Evolutionary conservation across 306 rosid species (phyloP).

Genomic region (Prinsepia uniflora): DNA sequence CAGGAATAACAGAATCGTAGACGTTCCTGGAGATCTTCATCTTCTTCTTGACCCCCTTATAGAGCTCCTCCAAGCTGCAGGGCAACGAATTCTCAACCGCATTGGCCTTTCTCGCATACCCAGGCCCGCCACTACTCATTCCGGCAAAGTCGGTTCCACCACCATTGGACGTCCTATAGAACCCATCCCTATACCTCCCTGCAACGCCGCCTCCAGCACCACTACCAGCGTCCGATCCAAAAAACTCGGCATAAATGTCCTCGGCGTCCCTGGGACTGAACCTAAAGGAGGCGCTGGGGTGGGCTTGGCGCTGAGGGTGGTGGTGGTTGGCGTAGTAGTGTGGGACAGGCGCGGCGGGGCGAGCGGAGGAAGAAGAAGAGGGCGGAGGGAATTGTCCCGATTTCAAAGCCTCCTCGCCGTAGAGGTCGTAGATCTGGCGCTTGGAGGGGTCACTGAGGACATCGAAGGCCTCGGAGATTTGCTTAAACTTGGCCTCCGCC

Average conservation of each 20-base stretch:
- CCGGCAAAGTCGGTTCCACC: slow-evolving; percentile 17
- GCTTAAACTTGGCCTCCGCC: slow-evolving; percentile 83
- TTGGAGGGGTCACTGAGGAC: slow-evolving; percentile 78
- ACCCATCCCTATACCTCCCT: slow-evolving; percentile 42
- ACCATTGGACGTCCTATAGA: slow-evolving; percentile 48
- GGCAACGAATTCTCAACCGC: slow-evolving; percentile 62
- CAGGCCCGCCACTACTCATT: slow-evolving; percentile 3
- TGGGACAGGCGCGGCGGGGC: slow-evolving; percentile 24
- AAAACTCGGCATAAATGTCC: slow-evolving; percentile 73
- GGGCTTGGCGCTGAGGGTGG: slow-evolving; percentile 33
- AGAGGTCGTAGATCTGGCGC: slow-evolving; percentile 96
- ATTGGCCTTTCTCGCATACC: slow-evolving; percentile 45
- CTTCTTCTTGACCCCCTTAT: slow-evolving; percentile 70
- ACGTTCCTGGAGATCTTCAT: slow-evolving; percentile 82
- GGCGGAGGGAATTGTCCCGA: slow-evolving; percentile 78
- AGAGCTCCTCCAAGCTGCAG: slow-evolving; percentile 87
- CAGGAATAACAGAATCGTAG: slow-evolving; percentile 53
- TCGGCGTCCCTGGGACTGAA: slow-evolving; percentile 67
- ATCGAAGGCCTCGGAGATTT: slow-evolving; percentile 83
- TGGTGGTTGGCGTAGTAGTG: slow-evolving; percentile 30
- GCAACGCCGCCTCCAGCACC: slow-evolving; percentile 30
- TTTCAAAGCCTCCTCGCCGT: slow-evolving; percentile 81
- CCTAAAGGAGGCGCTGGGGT: slow-evolving; percentile 35
- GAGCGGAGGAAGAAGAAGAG: slow-evolving; percentile 26
- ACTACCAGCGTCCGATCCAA: slow-evolving; percentile 44